Base-by-base conservation (phyloP, 768 basidiomycete species). In the Coprinellus micaceus region DNA sequence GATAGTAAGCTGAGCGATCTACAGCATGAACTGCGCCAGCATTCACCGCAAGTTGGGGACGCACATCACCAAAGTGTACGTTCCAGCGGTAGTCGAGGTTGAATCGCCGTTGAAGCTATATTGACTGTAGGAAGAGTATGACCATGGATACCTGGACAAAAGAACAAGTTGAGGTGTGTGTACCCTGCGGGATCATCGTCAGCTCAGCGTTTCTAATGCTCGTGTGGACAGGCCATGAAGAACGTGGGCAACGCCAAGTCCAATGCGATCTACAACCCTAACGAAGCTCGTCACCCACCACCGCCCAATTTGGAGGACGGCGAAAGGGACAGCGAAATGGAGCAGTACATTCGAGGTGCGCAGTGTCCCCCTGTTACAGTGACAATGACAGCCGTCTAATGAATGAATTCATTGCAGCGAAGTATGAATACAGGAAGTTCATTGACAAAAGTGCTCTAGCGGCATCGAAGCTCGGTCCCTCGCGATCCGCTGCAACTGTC, bases 41-140 rank as follows among this genome's bases (percentile, higher is more conserved):
- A 84, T 96, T 50, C 95, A 98, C 74, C 82, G 95, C 52, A 96
- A 95, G 76, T 86, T 98, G 57, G 95, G 95, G 1, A 95, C 92
- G 4, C 95, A 98, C 68, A 78, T 94, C 61, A 84, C 89, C 0
- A 94, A 97, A 83, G 91, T 98, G 92, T 94, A 77, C 67, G 83
- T 77, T 39, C 33, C 22, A 24, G 13, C 13, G 33, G 7, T 33
- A 33, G n/a, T 6, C 33, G 13, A 33, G 17, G 21, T 52, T 11
- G 33, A 3, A 37, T n/a, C 22, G 4, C 22, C 4, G 19, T 43
- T 33, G 24, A 24, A 36, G 19, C 21, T 33, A n/a, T 11, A 7
- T 19, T 39, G 12, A 39, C 29, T 36, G n/a, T 58, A 96, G 94
- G 58, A 97, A 96, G 79, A 95, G 92, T 65, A 63, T 97, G 37